Base-by-base conservation (phyloP, 106 monocot species). In the Apostasia shenzhenica region DNA sequence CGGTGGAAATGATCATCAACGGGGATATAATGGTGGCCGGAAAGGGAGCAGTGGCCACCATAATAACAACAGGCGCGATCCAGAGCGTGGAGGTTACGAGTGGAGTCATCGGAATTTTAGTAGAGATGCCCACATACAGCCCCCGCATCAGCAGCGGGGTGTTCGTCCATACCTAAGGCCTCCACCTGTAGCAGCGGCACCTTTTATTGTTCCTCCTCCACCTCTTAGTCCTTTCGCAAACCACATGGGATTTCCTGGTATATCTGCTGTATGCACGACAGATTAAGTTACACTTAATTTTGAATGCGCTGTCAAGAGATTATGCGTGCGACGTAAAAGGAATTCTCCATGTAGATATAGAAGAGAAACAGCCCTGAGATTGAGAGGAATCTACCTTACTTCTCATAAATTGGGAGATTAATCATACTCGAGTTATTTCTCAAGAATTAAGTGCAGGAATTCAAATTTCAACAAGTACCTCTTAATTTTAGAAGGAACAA, bases 241-340 rank as follows among this genome's bases (percentile, higher is more conserved):
- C 46, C 78, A 75, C 1, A 78, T 94, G 67, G 74, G 81, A 12
- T 89, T 75, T 57, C 72, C 79, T 73, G 93, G 93, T 93, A 73
- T 69, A 65, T 48, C 26, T 26, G 26, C 26, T 26, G 26, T 26
- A 26, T 26, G 26, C 26, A 26, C 26, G 26, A 26, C 26, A 26
- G 26, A 26, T 26, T 26, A 26, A 26, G 26, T 26, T 26, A 26
- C 26, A 26, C 26, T 26, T 26, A 26, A 26, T 26, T 26, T 26
- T 26, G 26, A 26, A 26, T 26, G 26, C 26, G 26, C 26, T 26
- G 26, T 26, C 26, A 26, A 26, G 26, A 26, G 26, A 26, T 26
- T 26, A 26, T 26, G 26, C 26, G 26, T 26, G 26, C 26, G 26
- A 26, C 26, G 26, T 26, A 26, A 26, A 26, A 26, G 26, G 26